Base-by-base conservation (phyloP, 179 eudicot species). In the Dionaea muscipula region DNA sequence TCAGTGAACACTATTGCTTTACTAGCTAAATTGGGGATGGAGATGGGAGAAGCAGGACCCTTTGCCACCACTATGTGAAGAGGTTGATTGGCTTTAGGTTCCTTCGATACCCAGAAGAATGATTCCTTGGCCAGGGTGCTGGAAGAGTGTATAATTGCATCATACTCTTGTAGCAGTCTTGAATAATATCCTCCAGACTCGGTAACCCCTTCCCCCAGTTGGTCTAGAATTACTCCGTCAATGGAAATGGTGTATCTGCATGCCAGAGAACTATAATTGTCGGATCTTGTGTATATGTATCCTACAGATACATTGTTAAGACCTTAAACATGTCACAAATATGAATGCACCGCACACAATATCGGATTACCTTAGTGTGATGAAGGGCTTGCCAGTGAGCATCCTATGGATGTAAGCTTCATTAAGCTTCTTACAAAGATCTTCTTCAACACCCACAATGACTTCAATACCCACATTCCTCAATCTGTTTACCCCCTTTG, bases 131-230 rank as follows among this genome's bases (percentile, higher is more conserved):
- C 26, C 26, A 65, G 54, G 36, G 57, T 51, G 17, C 68, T 46
- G 13, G 80, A 63, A 58, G 85, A 70, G 50, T 82, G 73, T 51
- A 91, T 51, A 53, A 91, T 60, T 17, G 91, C 91, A 53, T 91
- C 98, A 45, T 79, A 81, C 72, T 87, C 94, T 64, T 86, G 94
- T 56, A 91, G 70, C 51, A 91, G 59, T 44, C 67, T 65, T 1
- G 98, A 91, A 74, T 84, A 87, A 72, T 87, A 87, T 57, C 96
- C 95, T 63, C 93, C 94, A 51, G 67, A 22, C 4, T 78, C 73
- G 2, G 37, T 53, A 41, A 48, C 84, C 45, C 61, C 78, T 61
- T 82, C 80, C 21, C 80, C 85, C 9, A 84, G 65, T 53, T 77
- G 74, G 61, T 77, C 73, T 66, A 73, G 49, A 33, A 78, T 18